A percentile compares a stretch with the other conserved stretches of the same genome.
Conservation (phyloP, 1,284 basidiomycete genomes). For the Ceratobasidium sp. region DNA sequence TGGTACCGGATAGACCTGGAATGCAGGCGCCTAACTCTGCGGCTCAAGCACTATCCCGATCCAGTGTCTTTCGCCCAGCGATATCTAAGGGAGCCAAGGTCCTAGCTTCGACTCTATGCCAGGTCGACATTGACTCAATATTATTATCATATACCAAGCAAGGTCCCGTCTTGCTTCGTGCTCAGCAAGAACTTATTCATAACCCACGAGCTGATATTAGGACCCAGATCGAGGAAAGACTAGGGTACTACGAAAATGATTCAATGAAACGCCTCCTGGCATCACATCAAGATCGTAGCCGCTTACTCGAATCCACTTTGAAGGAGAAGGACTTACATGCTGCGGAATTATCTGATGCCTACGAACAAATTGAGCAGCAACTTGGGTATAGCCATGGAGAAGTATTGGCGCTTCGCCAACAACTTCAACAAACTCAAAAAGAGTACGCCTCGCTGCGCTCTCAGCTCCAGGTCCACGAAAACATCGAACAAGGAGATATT, state of each 20-base stretch:
- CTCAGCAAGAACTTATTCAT: neutral
- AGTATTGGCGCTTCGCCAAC: neutral
- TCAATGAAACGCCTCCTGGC: neutral
- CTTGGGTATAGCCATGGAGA: neutral
- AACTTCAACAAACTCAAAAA: neutral
- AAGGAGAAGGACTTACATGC: neutral
- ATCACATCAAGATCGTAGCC: neutral
- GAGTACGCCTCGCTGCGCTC: slow-evolving; percentile 14
- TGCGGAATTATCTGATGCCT: neutral
- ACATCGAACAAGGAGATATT: slow-evolving; percentile 17
- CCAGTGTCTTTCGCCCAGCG: neutral
- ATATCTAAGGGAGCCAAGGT: neutral
- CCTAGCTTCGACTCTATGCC: neutral
- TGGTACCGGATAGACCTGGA: slow-evolving; percentile 1
- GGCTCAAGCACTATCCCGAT: neutral
- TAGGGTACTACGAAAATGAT: slow-evolving; percentile 3
- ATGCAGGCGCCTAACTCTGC: neutral
- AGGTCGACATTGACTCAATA: neutral
- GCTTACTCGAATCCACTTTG: neutral
- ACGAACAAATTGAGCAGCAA: neutral
- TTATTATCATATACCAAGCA: neutral
- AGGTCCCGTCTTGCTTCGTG: neutral
- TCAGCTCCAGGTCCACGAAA: slow-evolving; percentile 32
- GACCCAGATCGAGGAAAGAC: neutral
- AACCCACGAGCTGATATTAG: neutral